phyloP scores from a whole-genome alignment of 495 filamentous ascomycete species.

The Pseudoneurospora amorphoporcata region DNA sequence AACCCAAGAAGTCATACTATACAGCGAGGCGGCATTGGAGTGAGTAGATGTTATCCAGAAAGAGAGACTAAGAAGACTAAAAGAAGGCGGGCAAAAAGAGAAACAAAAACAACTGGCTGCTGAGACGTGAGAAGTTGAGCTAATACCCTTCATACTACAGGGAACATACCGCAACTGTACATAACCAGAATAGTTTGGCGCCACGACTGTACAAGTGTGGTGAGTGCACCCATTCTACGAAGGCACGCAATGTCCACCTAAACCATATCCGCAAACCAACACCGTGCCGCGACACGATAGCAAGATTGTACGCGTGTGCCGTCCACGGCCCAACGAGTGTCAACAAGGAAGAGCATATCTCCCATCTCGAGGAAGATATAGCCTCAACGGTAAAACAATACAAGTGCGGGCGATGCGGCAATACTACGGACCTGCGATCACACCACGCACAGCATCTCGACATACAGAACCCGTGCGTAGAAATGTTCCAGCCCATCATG shows the following conservation, averaged over 20 bases:
- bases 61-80: neutral
- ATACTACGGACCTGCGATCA: no score
- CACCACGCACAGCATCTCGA: no score
- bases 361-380: no score
- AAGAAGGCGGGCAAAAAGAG: neutral
- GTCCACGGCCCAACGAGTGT: no score
- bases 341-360: no score
- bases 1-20: neutral
- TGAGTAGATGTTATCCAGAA: neutral
- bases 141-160: neutral
- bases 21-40: neutral
- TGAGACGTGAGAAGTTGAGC: neutral
- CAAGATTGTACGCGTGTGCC: no score
- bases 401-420: no score
- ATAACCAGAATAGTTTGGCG: neutral
- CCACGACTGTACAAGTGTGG: neutral
- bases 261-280: no score
- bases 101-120: neutral
- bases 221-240: neutral
- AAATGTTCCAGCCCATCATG: no score
- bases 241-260: neutral
- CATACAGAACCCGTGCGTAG: no score
- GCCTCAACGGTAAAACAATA: no score
- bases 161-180: neutral
- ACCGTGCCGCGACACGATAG: no score